These are phyloP conservation scores for Cutaneotrichosporon sp. DNA, from an alignment of 1,284 basidiomycete species.

Conservation along the genomic window DNA sequence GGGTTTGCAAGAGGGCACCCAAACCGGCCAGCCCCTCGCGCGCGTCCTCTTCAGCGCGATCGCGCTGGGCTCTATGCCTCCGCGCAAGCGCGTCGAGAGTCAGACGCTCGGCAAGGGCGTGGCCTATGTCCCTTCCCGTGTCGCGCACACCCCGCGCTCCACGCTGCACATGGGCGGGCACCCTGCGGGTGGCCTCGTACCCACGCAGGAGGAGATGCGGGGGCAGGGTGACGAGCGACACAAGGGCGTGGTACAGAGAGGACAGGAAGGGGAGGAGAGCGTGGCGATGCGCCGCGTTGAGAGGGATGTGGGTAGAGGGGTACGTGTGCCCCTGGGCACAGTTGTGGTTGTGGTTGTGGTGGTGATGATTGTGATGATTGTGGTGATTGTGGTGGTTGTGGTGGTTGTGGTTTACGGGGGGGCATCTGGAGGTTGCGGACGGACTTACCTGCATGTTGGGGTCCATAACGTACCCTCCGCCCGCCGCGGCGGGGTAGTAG, in stretches of 20 bases:
- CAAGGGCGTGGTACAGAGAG: not conserved
- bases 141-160: not conserved
- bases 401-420: not conserved
- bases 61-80: not conserved
- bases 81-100: not conserved
- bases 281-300: not conserved
- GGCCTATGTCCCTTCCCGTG: not conserved
- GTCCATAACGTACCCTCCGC: not conserved
- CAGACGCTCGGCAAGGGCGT: not conserved
- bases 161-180: not conserved
- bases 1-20: not conserved
- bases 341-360: too few relatives aligned
- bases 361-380: too few relatives aligned
- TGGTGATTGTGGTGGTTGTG: not conserved
- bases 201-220: not conserved
- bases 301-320: not conserved
- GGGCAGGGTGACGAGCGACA: not conserved
- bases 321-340: too few relatives aligned
- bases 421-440: not conserved
- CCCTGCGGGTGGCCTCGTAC: not conserved
- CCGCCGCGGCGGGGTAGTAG: not conserved
- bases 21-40: not conserved
- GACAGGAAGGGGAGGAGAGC: not conserved
- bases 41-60: not conserved
- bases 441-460: not conserved